Evolutionary conservation across 805 yeast species (phyloP).

Genomic region (Starmerella potacharoeniae): DNA sequence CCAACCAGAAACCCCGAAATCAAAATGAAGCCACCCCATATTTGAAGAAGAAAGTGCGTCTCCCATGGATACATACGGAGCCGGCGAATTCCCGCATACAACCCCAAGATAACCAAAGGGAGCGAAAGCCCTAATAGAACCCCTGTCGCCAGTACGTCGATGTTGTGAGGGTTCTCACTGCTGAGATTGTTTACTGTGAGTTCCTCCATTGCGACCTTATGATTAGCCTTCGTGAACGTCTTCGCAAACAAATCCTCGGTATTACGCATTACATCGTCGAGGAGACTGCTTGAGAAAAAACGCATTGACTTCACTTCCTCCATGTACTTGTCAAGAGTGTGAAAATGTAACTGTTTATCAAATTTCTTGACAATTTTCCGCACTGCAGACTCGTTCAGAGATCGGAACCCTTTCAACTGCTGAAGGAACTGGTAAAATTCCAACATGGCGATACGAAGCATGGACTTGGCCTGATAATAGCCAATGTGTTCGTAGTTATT

Average conservation of each 20-base stretch:
- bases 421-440: conserved; percentile 69
- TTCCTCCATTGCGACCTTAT: conserved; percentile 61
- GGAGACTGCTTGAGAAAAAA: conserved; percentile 34
- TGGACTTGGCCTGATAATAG: conserved; percentile 52
- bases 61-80: conserved; percentile 36
- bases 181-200: conserved; percentile 40
- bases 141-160: conserved; percentile 48
- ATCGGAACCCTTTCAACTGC: conserved; percentile 55
- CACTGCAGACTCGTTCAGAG: conserved; percentile 76
- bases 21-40: conserved; percentile 87
- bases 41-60: conserved; percentile 55
- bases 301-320: conserved; percentile 47
- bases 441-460: conserved; percentile 53
- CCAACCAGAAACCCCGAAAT: conserved; percentile 47
- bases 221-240: conserved; percentile 58
- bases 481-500: conserved; percentile 33
- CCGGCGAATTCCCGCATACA: conserved; percentile 41
- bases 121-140: conserved; percentile 55
- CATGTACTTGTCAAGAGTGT: conserved; percentile 41
- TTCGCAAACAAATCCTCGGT: conserved; percentile 59
- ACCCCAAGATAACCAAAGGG: conserved; percentile 53
- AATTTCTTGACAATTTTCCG: conserved; percentile 82
- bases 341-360: conserved; percentile 54
- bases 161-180: conserved; percentile 26
- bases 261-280: conserved; percentile 51